Evolutionary conservation across 129 eudicot genomes (phyloP).

Genomic region (Pseudognaphalium luteoalbum): DNA sequence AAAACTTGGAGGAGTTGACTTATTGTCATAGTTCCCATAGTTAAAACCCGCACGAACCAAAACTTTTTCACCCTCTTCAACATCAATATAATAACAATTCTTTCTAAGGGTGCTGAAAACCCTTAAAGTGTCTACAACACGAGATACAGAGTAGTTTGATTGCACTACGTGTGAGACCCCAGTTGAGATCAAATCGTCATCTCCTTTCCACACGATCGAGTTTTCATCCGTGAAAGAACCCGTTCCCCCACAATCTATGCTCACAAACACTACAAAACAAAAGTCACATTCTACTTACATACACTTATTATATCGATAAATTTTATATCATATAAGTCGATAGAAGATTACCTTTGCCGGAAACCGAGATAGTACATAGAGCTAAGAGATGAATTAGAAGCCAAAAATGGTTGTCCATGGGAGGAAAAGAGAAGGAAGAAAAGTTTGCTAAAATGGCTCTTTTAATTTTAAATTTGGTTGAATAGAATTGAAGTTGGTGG

Average conservation of each 20-base stretch:
- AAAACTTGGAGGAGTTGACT: slow-evolving; percentile 57
- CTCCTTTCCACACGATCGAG: slow-evolving; percentile 53
- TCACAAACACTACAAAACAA: slow-evolving; percentile 38
- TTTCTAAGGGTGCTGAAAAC: slow-evolving; percentile 52
- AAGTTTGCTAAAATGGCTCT: slow-evolving; percentile 6
- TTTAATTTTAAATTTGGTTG: not conserved
- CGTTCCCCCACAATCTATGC: slow-evolving; percentile 60
- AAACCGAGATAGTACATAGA: slow-evolving; percentile 10
- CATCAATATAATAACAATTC: slow-evolving; percentile 44
- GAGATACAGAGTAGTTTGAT: slow-evolving; percentile 36
- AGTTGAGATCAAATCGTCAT: slow-evolving; percentile 30
- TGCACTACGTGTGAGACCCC: slow-evolving; percentile 45
- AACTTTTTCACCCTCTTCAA: slow-evolving; percentile 32
- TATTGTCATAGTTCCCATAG: slow-evolving; percentile 71
- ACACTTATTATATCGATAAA: not conserved
- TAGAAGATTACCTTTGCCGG: slow-evolving; percentile 23
- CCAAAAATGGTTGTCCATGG: slow-evolving; percentile 27
- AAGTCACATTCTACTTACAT: not conserved
- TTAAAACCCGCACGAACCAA: slow-evolving; percentile 61
- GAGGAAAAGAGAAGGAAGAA: slow-evolving; percentile 16
- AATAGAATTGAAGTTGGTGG: not conserved
- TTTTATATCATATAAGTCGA: not conserved
- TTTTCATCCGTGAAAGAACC: slow-evolving; percentile 42
- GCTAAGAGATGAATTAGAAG: slow-evolving; percentile 21
- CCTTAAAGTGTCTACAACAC: slow-evolving; percentile 48